Evolutionary conservation across 352 stramenopile species (phyloP).

Genomic region (Albugo laibachii): DNA sequence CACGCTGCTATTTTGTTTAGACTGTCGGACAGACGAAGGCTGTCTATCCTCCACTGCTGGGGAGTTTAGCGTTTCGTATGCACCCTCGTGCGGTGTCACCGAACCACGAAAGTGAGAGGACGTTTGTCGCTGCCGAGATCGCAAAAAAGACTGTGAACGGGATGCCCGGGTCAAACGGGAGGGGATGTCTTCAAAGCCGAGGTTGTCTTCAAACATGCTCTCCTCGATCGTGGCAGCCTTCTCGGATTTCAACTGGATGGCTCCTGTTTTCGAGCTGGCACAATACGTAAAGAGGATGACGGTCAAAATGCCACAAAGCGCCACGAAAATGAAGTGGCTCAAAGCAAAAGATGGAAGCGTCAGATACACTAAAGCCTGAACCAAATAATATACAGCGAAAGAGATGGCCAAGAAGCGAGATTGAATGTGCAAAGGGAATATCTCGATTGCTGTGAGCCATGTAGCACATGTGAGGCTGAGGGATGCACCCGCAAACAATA

Average conservation of each 20-base stretch:
- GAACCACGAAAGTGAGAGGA: constrained; percentile 24
- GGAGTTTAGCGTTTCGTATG: constrained; percentile 71
- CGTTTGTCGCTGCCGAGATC: constrained; percentile 32
- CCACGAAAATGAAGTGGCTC: constrained; percentile 57
- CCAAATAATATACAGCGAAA: constrained; percentile 55
- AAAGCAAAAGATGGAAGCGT: constrained; percentile 45
- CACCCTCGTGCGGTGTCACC: constrained; percentile 21
- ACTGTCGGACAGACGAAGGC: neutral
- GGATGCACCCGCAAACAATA: constrained; percentile 44
- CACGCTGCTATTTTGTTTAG: too few species aligned
- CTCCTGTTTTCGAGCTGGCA: constrained; percentile 59
- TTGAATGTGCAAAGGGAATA: constrained; percentile 66
- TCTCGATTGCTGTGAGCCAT: constrained; percentile 67
- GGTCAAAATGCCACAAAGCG: constrained; percentile 42
- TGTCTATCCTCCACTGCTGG: constrained; percentile 9
- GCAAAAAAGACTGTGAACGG: constrained; percentile 63
- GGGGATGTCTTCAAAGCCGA: constrained; percentile 10
- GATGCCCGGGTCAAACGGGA: constrained; percentile 32
- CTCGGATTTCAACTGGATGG: constrained; percentile 72
- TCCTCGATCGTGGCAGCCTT: constrained; percentile 52
- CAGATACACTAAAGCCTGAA: constrained; percentile 42
- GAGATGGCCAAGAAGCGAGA: constrained; percentile 44
- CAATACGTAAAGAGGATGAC: constrained; percentile 57
- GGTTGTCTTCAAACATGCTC: constrained; percentile 12
- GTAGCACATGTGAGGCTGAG: constrained; percentile 55